Evolutionary conservation across 2,329 filamentous ascomycete genomes (phyloP), one percentile per base, ranked within the genome.

Genomic region (Diaporthe sp.): DNA sequence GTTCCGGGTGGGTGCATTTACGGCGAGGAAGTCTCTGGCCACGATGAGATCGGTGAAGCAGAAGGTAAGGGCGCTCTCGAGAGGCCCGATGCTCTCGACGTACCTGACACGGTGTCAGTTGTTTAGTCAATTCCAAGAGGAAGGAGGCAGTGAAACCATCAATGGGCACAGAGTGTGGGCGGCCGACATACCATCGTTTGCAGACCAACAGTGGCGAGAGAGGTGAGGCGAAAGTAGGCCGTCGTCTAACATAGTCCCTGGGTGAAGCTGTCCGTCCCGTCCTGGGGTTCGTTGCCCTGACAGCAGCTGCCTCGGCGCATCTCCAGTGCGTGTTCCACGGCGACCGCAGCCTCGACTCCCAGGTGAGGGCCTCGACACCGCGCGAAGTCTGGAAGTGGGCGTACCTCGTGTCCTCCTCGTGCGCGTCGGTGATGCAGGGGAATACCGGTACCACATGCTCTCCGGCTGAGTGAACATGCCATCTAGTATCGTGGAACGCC

Each of bases 11-110:
- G 76, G 65, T 10, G 49, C 13, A 62, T 79, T 79, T 55, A 65
- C 70, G 6, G 49, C 44, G 42, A 83, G 74, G 70, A 82, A 83
- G 22, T 73, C 68, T 25, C 58, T 65, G 34, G 81, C 81, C 0
- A 77, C 72, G 51, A 55, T 37, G 42, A 77, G 78, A 67, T 82
- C 79, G 74, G 79, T 82, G 58, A 83, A 80, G 76, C 80, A 76
- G 74, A 82, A 82, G 44, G 80, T 83, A 7, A 80, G 73, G 65
- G 68, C 70, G 19, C 65, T 39, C 71, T 80, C 81, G 34, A 83
- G 74, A 10, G 79, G 76, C 1, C 77, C 76, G 25, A 80, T 71
- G 61, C 72, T 78, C 67, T 83, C 82, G 5, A 79, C 60, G 75
- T 82, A 83, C 76, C 81, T 82, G 51, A 22, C 1, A 2, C n/a